These are phyloP conservation scores for Shiraia sp. DNA, from an alignment of 2,329 filamentous ascomycete genomes.

Conservation along the genomic window DNA sequence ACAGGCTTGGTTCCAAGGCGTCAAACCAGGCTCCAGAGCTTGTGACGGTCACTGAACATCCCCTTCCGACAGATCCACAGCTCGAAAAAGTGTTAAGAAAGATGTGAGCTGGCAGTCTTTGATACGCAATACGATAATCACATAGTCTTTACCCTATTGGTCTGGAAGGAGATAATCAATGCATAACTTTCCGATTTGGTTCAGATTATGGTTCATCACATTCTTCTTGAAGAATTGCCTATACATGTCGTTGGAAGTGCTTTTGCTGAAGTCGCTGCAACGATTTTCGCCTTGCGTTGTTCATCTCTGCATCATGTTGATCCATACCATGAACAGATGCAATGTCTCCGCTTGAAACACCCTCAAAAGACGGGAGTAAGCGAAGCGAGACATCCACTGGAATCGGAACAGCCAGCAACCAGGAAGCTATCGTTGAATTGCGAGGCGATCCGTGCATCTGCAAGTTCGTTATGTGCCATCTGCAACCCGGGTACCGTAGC, in stretches of 20 bases:
- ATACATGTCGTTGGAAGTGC: too few species aligned
- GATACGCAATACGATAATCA: too few species aligned
- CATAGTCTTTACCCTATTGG: not conserved
- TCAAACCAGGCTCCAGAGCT: slow-evolving; percentile 30
- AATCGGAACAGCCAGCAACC: too few species aligned
- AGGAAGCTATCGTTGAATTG: not conserved
- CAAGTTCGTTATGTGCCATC: not conserved
- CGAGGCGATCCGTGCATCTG: not conserved
- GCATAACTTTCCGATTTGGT: slow-evolving; percentile 2
- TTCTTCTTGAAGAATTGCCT: not conserved
- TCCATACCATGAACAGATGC: too few species aligned
- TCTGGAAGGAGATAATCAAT: not conserved
- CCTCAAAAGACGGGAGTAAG: too few species aligned
- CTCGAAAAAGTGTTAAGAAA: slow-evolving; percentile 35
- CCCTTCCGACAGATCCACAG: slow-evolving; percentile 27
- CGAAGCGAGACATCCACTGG: not conserved
- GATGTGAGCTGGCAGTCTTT: slow-evolving; percentile 7
- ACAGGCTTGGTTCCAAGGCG: slow-evolving; percentile 29
- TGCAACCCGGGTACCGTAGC: too few species aligned
- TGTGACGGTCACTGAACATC: slow-evolving; percentile 27
- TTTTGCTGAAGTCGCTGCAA: too few species aligned
- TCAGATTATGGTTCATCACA: not conserved
- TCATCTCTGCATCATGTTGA: too few species aligned
- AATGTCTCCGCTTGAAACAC: too few species aligned
- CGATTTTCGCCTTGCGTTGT: too few species aligned